Base-by-base conservation (phyloP, 2,329 filamentous ascomycete genomes). In the Aspergillus spinulosporus region DNA sequence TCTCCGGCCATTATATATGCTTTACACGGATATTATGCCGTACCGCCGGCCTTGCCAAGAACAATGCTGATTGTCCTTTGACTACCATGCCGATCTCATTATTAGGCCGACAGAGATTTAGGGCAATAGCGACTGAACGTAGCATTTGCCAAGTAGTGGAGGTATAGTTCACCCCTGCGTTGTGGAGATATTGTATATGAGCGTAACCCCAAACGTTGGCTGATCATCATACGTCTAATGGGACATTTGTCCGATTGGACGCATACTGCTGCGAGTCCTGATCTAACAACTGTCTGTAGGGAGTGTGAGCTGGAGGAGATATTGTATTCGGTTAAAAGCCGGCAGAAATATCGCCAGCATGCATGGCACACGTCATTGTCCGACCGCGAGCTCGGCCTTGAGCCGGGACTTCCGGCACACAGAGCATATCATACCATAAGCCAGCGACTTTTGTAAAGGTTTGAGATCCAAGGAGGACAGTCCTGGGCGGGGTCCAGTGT, bases 271-370 rank as follows among this genome's bases (percentile, higher is more conserved):
- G 34, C 28, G 15, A n/a, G 29, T 8, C 44, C n/a, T 9, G 29
- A 9, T 47, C 12, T 28, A n/a, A 36, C 29, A 6, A 8, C 21
- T 21, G 31, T 9, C 12, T 42, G 14, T 15, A 42, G 39, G 15
- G 39, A 5, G 15, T 42, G n/a, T 37, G 4, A 11, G 5, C 12
- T n/a, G 44, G 44, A 34, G 31, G 3, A 11, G 34, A 5, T 11
- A 8, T 47, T 36, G 44, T 47, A 47, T 26, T 47, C 44, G 44
- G 44, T 34, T 47, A 47, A 47, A 47, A 21, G n/a, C 29, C 44
- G 29, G 44, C 31, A 47, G 29, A 47, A 46, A 5, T 8, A 47
- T 47, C 8, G 7, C 12, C 29, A 12, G 44, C 5, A 47, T 4
- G 31, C 44, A 47, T 47, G 44, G 44, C 44, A 47, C 26, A 47